Evolutionary conservation across 2,329 filamentous ascomycete species (phyloP).

Genomic region (Drechslerella dactyloides): DNA sequence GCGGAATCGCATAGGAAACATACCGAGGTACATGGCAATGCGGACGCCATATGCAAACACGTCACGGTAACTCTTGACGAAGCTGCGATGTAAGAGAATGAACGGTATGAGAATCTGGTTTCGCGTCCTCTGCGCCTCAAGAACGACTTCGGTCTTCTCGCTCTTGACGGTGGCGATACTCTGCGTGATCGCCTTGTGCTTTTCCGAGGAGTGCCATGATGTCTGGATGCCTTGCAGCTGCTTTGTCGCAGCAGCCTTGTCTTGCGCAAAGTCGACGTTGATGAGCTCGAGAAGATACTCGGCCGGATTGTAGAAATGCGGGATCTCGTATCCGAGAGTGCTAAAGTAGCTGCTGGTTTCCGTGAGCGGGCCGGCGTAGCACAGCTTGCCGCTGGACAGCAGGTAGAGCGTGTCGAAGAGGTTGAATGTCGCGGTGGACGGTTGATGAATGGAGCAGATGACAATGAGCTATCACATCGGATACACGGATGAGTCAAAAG

Average conservation of each 20-base stretch:
- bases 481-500: no score
- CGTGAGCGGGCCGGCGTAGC: slow-evolving; percentile 73
- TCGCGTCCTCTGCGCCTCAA: slow-evolving; percentile 57
- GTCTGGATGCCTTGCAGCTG: slow-evolving; percentile 60
- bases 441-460: slow-evolving; percentile 84
- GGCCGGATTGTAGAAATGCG: slow-evolving; percentile 75
- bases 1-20: slow-evolving; percentile 48
- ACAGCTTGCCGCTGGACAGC: slow-evolving; percentile 72
- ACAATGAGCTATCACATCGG: slow-evolving; percentile 69
- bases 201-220: slow-evolving; percentile 58
- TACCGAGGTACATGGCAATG: slow-evolving; percentile 77
- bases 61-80: slow-evolving; percentile 84
- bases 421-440: slow-evolving; percentile 77
- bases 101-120: slow-evolving; percentile 62
- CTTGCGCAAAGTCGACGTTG: slow-evolving; percentile 72
- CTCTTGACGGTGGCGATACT: slow-evolving; percentile 56
- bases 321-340: slow-evolving; percentile 67
- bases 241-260: slow-evolving; percentile 19
- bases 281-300: slow-evolving; percentile 80
- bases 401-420: slow-evolving; percentile 81
- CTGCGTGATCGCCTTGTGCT: slow-evolving; percentile 47
- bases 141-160: slow-evolving; percentile 54
- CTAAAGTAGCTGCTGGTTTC: slow-evolving; percentile 70
- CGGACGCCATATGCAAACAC: slow-evolving; percentile 83
- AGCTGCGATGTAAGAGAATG: slow-evolving; percentile 76